Conservation (phyloP, 306 rosid species). For the Cicer bijugum region DNA sequence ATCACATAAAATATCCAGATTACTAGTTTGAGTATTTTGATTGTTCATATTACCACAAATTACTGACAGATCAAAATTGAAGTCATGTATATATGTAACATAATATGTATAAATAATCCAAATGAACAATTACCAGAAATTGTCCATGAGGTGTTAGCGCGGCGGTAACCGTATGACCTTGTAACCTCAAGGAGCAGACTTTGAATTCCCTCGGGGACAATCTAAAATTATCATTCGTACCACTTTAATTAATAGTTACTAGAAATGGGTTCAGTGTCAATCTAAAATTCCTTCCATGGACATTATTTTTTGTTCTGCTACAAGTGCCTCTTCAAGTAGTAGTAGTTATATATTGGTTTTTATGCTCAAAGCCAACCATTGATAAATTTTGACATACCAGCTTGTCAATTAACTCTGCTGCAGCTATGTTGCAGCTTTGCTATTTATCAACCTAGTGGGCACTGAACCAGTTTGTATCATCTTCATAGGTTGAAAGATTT, state of each 20-base stretch:
- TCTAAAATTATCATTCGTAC: no score
- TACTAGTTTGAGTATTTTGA: slow-evolving; percentile 8
- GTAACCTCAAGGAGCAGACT: no score
- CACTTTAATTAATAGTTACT: background rate
- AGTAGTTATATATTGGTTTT: slow-evolving; percentile 20
- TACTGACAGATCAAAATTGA: slow-evolving; percentile 2
- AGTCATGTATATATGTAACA: slow-evolving; percentile 7
- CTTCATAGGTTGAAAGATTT: slow-evolving; percentile 2
- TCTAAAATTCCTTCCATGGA: slow-evolving; percentile 20
- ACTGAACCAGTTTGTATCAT: slow-evolving; percentile 13
- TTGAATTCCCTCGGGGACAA: no score
- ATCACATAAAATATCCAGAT: background rate
- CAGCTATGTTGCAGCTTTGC: slow-evolving; percentile 30
- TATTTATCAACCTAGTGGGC: slow-evolving; percentile 12
- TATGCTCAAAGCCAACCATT: background rate
- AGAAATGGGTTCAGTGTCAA: background rate
- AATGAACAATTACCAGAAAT: background rate
- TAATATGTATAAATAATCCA: background rate
- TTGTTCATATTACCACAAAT: slow-evolving; percentile 15
- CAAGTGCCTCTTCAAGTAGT: slow-evolving; percentile 23
- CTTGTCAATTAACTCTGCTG: slow-evolving; percentile 2
- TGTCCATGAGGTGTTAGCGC: no score
- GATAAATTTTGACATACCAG: slow-evolving; percentile 7
- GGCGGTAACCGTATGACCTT: no score
- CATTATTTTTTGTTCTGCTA: slow-evolving; percentile 1